These are phyloP conservation scores for Kwoniella europaea DNA, from an alignment of 768 basidiomycete genomes.

Conservation along the genomic window DNA sequence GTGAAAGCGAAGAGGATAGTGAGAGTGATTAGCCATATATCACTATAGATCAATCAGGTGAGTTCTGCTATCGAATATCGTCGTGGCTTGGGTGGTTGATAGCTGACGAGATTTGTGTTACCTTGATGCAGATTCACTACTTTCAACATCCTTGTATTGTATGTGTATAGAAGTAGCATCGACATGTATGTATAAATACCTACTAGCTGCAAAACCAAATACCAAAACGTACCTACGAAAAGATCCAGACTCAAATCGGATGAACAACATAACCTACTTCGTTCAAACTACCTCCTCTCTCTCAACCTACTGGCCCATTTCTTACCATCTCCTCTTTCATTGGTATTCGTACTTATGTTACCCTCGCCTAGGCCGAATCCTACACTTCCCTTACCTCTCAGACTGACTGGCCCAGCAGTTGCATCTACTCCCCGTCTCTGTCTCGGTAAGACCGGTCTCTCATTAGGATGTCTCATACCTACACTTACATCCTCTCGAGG, in stretches of 20 bases:
- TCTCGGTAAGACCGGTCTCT: conserved; percentile 37
- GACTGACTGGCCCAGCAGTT: conserved; percentile 9
- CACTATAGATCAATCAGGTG: no score
- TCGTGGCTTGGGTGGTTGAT: no score
- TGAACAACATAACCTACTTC: background rate
- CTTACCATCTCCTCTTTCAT: conserved; percentile 13
- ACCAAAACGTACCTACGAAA: background rate
- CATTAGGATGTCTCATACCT: conserved; percentile 30
- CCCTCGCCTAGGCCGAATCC: background rate
- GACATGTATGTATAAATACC: background rate
- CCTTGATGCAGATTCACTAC: background rate
- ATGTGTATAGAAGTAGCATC: background rate
- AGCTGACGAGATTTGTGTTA: no score
- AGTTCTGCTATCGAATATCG: no score
- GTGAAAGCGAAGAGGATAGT: conserved; percentile 14
- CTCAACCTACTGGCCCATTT: conserved; percentile 46
- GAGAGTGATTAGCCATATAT: conserved; percentile 12
- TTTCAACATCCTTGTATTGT: background rate
- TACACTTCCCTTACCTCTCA: conserved; percentile 5
- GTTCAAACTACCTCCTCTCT: conserved; percentile 16
- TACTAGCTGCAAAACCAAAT: background rate
- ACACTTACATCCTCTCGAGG: no score
- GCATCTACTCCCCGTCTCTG: background rate
- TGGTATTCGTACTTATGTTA: background rate
- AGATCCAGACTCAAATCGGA: background rate